These are phyloP conservation scores for Dillenia suffruticosa DNA, from an alignment of 164 flowering plant genomes.

Conservation along the genomic window DNA sequence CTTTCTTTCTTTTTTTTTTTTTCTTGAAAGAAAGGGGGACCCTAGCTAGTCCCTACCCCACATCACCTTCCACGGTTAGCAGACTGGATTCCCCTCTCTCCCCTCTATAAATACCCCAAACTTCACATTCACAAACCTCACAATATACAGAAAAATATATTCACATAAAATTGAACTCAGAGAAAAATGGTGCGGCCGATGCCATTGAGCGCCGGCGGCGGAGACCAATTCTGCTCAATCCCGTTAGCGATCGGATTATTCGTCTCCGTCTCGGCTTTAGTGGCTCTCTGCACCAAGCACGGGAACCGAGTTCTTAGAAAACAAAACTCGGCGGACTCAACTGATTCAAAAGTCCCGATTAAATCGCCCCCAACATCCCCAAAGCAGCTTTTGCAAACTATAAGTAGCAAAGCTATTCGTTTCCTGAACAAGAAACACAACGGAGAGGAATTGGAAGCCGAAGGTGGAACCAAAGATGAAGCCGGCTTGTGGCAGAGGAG, in stretches of 20 bases:
- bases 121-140: too few relatives aligned
- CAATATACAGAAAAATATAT: too few relatives aligned
- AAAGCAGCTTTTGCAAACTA: slow-evolving; percentile 33
- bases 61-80: too few relatives aligned
- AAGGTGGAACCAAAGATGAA: slow-evolving; percentile 4
- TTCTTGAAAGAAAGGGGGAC: too few relatives aligned
- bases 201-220: too few relatives aligned
- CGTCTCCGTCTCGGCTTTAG: slow-evolving; percentile 25
- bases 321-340: neutral
- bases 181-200: neutral
- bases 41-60: too few relatives aligned
- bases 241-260: slow-evolving; percentile 26
- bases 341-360: slow-evolving; percentile 2
- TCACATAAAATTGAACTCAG: neutral
- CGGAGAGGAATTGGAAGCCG: neutral
- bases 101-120: too few relatives aligned
- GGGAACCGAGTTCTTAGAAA: slow-evolving; percentile 18
- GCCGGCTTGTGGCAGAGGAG: slow-evolving; percentile 59
- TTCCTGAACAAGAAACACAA: slow-evolving; percentile 15
- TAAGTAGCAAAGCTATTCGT: slow-evolving; percentile 44
- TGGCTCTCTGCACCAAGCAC: slow-evolving; percentile 39
- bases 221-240: slow-evolving; percentile 6
- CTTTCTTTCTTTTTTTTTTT: too few relatives aligned
- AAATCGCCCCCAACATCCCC: slow-evolving; percentile 24
- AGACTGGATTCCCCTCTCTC: too few relatives aligned